These are phyloP conservation scores for Babesia gibsoni DNA, from an alignment of 169 alveolate species.

Conservation along the genomic window DNA sequence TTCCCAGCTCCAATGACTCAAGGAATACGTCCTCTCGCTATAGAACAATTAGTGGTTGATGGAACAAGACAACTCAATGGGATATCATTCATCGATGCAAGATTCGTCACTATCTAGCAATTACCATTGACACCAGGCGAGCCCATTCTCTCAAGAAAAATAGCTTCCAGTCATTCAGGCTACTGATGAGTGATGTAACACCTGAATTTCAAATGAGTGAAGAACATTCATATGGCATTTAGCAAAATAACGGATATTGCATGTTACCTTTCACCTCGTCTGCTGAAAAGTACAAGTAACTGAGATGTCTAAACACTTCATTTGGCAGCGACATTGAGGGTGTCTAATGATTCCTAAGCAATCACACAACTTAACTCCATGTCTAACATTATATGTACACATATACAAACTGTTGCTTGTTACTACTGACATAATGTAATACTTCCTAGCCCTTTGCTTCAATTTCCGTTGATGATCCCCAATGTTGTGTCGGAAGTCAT, in stretches of 20 bases:
- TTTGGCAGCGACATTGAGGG: not conserved
- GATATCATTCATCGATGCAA: not conserved
- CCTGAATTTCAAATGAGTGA: not conserved
- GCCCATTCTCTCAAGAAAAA: slow-evolving; percentile 26
- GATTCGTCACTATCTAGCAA: not conserved
- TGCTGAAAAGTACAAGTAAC: slow-evolving; percentile 2
- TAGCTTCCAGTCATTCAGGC: slow-evolving; percentile 2
- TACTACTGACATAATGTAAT: too few relatives aligned
- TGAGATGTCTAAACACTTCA: not conserved
- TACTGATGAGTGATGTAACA: not conserved
- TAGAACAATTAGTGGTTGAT: not conserved
- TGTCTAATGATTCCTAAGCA: too few relatives aligned
- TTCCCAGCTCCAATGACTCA: slow-evolving; percentile 6
- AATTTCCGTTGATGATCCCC: too few relatives aligned
- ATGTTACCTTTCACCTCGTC: not conserved
- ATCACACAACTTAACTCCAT: too few relatives aligned
- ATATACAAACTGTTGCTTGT: too few relatives aligned
- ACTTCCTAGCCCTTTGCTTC: too few relatives aligned
- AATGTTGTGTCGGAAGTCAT: too few relatives aligned
- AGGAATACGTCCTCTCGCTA: slow-evolving; percentile 19
- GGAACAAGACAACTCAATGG: not conserved
- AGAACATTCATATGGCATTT: not conserved
- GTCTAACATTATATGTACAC: too few relatives aligned
- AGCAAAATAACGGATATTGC: not conserved
- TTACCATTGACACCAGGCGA: slow-evolving; percentile 3